Evolutionary conservation across 192 early-diverging fungal species (phyloP).

Genomic region (Rhizophagus sp.): DNA sequence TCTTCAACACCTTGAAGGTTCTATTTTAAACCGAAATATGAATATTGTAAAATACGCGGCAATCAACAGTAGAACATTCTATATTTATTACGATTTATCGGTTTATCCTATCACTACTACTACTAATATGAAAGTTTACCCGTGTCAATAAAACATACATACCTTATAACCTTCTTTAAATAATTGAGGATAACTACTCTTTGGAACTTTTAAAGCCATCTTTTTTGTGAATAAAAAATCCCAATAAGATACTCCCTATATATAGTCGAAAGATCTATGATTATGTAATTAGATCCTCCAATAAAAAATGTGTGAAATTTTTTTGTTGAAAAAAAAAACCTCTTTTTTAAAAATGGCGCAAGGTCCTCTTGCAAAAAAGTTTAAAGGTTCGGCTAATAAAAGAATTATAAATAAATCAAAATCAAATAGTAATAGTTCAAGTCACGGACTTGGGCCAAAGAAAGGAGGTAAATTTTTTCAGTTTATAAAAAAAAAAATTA

Average conservation of each 20-base stretch:
- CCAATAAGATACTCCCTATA: no score
- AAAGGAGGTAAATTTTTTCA: conserved; percentile 19
- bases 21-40: conserved; percentile 43
- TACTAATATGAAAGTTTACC: no score
- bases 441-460: background rate
- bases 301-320: background rate
- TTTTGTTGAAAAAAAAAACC: background rate
- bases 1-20: conserved; percentile 95
- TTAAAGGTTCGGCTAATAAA: background rate
- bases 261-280: background rate
- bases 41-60: background rate
- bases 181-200: conserved; percentile 78
- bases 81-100: no score
- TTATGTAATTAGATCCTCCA: conserved; percentile 2
- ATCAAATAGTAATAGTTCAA: conserved; percentile 5
- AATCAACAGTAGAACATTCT: background rate
- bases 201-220: conserved; percentile 91
- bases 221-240: background rate
- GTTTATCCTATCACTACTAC: no score
- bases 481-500: background rate
- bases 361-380: background rate
- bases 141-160: background rate
- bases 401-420: background rate
- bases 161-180: conserved; percentile 94
- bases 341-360: background rate